Evolutionary conservation across 306 rosid genomes (phyloP), one percentile per base, ranked within the genome.

Genomic region (Acacia melanoxylon): DNA sequence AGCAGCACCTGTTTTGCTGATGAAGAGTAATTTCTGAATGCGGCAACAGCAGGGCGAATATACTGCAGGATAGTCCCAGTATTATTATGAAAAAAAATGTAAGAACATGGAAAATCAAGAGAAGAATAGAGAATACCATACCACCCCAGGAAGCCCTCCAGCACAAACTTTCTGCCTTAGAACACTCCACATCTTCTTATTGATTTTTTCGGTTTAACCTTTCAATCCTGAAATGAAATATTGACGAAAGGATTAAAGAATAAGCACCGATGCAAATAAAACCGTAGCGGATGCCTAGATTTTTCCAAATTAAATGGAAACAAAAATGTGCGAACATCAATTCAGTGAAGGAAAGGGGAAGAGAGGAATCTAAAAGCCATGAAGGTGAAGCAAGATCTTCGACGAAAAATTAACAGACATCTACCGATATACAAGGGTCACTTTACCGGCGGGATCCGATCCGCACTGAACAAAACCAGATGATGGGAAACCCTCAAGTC

Each of bases 171-270:
- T 92, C 79, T 86, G 89, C 89, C 89, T 90, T 45, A 89, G 13
- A 77, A 85, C 14, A 77, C 97, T 92, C 94, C 74, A 89, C 98
- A 94, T 92, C 88, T 83, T 92, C 88, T 83, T 69, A 40, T 69
- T 88, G 35, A 19, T 69, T 59, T 58, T 27, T 25, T 46, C n/a
- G 14, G 35, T 52, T 52, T 74, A 17, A 27, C n/a, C 29, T 74
- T 19, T 31, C 45, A 42, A 40, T 22, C 44, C 82, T 77, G 6
- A 69, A 24, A 46, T 6, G 37, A 72, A 72, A 72, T 46, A 19
- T 22, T 1, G 12, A n/a, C 17, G 29, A 42, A 44, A 5, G 15
- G 49, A 42, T 70, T 13, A 71, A 71, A 5, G 40, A 7, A 44
- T 35, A 71, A 71, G 29, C 35, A 24, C 42, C 15, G 35, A 44